Base-by-base conservation (phyloP, 805 yeast species). In the Scheffersomyces spartinae region DNA sequence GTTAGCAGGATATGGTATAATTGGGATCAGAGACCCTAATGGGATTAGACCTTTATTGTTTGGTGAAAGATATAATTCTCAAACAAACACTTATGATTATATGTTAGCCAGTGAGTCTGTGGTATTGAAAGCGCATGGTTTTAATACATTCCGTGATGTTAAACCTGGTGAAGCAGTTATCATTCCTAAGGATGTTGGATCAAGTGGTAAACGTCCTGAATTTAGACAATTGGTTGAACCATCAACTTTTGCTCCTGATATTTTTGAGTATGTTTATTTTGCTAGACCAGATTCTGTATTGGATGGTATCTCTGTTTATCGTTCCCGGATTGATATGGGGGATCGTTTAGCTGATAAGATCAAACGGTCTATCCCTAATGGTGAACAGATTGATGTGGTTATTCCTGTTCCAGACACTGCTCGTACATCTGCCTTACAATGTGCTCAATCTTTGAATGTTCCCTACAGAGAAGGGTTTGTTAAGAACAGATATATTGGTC, bases 391-490 rank as follows among this genome's bases (percentile, higher is more conserved):
- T 29, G 98, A 91, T 43, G 98, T 88, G 24, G 94, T 91, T 19
- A 83, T 91, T 31, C 96, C 98, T 2, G 98, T 91, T 9, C 98
- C 98, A 7, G 98, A 91, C 51, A 91, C 98, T 6, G 77, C 97
- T n/a, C 72, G 97, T 54, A 86, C 93, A 21, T 77, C 95, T 13
- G 97, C 97, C 1, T 55, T 86, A 33, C 91, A 91, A 47, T 79
- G 94, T 54, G 88, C 97, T 1, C 86, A 80, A 18, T 63, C 74
- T 24, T 64, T 91, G 35, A 69, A 73, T 24, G 48, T 84, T 11
- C 93, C 94, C 11, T 91, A 84, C 57, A 72, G 98, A 47, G 98
- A 91, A 58, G 98, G 96, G 14, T 91, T 91, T 48, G 93, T 91
- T 35, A 91, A 91, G 54, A 91, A 91, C 61, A 70, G 96, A 43